Evolutionary conservation across 2,329 filamentous ascomycete genomes (phyloP), one percentile per base, ranked within the genome.

Genomic region (Fusarium aywerte): DNA sequence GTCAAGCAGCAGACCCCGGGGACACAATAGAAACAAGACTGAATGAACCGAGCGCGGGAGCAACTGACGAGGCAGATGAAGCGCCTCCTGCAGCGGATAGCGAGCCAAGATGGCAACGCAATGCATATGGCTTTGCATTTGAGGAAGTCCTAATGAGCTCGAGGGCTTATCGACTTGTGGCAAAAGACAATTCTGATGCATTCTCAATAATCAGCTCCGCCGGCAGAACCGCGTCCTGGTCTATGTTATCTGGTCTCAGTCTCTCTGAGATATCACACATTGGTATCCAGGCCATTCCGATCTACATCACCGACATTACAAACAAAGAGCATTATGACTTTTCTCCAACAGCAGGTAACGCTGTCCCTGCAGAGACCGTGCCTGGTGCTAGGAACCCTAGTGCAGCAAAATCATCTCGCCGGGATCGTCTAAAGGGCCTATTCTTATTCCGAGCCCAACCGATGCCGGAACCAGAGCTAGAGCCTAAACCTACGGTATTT

Each of bases 201-300:
- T 50, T 58, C 20, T 62, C 62, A 2, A 35, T 60, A 15, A 31
- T 62, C 18, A 58, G 39, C 18, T 35, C 57, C 20, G 58, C 61
- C n/a, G 42, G 57, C 4, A 62, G 58, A 20, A 57, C 57, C 2
- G 61, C 51, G 5, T 65, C 58, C 8, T 65, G 58, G 61, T 58
- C 57, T 5, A 58, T 54, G 36, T 32, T 65, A 4, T 62, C 58
- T 4, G 62, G 52, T 13, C 36, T 65, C 4, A 65, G 62, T 43
- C 58, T 58, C 8, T 53, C 62, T 0, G 58, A 65, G 16, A 20
- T 62, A 12, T 65, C 58, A 4, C 48, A 62, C 15, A 54, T 58
- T 16, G 62, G 25, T 13, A 53, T 65, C 5, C 58, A 58, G 29
- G 62, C 62, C 4, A 36, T 62, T 21, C 58, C 52, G 2, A 50